phyloP scores from a whole-genome alignment of 768 basidiomycete genomes.

The Russula lepida region DNA sequence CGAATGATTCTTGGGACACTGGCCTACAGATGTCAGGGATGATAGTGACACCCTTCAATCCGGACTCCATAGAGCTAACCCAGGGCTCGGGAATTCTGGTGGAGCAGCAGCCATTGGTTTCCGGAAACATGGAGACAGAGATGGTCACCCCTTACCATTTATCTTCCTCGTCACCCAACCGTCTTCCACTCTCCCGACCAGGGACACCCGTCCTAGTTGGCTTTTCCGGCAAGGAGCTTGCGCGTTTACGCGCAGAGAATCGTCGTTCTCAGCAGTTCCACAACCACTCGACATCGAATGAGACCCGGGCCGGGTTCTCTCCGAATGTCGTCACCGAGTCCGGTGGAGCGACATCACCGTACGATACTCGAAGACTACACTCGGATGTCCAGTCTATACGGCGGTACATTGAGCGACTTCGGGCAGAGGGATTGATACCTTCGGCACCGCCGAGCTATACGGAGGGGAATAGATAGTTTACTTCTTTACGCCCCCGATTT shows the following conservation, averaged over 20 bases:
- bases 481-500: too few relatives aligned
- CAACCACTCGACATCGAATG: background rate
- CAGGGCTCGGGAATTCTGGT: background rate
- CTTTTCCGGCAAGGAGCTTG: slow-evolving; percentile 11
- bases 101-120: background rate
- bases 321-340: background rate
- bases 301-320: background rate
- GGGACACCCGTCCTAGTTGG: background rate
- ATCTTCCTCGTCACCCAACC: background rate
- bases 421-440: slow-evolving; percentile 16
- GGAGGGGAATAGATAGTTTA: background rate
- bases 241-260: slow-evolving; percentile 3
- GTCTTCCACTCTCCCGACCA: background rate
- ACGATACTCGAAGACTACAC: background rate
- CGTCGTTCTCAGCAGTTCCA: background rate
- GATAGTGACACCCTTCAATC: slow-evolving; percentile 1
- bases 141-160: background rate
- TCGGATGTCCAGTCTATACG: slow-evolving; percentile 26
- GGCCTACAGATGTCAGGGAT: background rate
- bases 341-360: background rate
- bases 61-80: background rate
- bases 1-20: background rate
- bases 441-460: slow-evolving; percentile 25
- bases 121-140: background rate
- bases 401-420: slow-evolving; percentile 23